Percentiles rank a stretch among this genome's conserved stretches.
These are phyloP conservation scores for Cladophialophora carrionii DNA, from an alignment of 2,329 filamentous ascomycete genomes.

Conservation along the genomic window DNA sequence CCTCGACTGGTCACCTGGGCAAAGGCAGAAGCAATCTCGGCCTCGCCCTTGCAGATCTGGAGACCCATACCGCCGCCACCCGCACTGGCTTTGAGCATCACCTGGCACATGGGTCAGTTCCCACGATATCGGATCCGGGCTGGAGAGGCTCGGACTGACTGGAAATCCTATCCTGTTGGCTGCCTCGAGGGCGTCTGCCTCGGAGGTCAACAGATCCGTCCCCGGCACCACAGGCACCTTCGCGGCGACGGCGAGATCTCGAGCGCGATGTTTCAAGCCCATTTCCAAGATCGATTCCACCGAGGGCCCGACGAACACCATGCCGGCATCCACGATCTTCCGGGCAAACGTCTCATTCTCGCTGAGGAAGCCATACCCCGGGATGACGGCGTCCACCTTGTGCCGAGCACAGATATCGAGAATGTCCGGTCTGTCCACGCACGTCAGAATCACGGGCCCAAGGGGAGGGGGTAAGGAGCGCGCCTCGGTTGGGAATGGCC, in stretches of 20 bases:
- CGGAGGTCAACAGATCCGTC: conserved; percentile 53
- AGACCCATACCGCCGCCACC: conserved; percentile 85
- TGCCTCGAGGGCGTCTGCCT: conserved; percentile 51
- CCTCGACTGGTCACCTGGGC: conserved; percentile 74
- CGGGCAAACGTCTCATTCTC: conserved; percentile 66
- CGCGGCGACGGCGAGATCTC: conserved; percentile 57
- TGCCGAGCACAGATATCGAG: conserved; percentile 48
- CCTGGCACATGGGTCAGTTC: neutral
- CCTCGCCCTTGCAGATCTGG: conserved; percentile 68
- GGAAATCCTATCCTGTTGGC: conserved; percentile 54
- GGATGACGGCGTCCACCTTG: conserved; percentile 64
- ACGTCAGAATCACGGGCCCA: neutral
- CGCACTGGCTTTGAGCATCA: conserved; percentile 74
- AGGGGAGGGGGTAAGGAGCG: neutral
- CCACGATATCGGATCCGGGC: neutral
- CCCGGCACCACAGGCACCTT: conserved; percentile 60
- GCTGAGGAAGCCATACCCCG: conserved; percentile 68
- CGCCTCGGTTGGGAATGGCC: neutral
- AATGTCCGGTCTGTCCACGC: conserved; percentile 5
- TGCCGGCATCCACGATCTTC: conserved; percentile 56
- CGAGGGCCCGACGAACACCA: conserved; percentile 63
- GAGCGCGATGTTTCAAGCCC: conserved; percentile 62
- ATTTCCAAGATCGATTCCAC: conserved; percentile 58
- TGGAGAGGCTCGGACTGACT: conserved; percentile 46
- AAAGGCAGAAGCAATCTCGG: conserved; percentile 71